Evolutionary conservation across 352 stramenopile species (phyloP), one percentile per base, ranked within the genome.

Genomic region (Plasmopara muralis): DNA sequence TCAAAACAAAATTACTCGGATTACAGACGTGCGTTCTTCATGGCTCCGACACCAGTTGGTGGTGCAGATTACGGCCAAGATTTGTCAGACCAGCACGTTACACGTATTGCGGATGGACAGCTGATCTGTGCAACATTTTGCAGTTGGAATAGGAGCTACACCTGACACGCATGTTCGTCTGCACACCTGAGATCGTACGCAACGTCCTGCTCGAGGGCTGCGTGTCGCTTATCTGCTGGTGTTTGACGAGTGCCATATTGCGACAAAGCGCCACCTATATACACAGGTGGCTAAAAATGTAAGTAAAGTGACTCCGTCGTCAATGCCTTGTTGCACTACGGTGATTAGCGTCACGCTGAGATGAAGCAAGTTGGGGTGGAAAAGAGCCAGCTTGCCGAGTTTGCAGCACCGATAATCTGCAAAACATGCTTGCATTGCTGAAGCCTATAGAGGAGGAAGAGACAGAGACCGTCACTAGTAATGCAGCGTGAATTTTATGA

Each of bases 171-270:
- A 83, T 96, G 55, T 71, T 95, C 39, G 85, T 95, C 54, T 91
- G 79, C 60, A 96, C 87, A 29, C 87, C 87, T 16, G 83, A 91
- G 66, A 82, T 94, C 44, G 65, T 95, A 42, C 78, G 84, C 50
- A 93, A 86, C 49, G 60, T 90, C 50, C 62, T 96, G 10, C 71
- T 89, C 45, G n/a, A 89, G 29, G 87, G 83, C 9, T 95, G 91
- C 64, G 69, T 96, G 47, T 66, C 56, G 14, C 74, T 95, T 90
- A 91, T 58, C 41, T 96, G 53, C 69, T 96, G 18, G 75, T 96
- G 28, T 90, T 96, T 53, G 87, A 96, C 60, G 87, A 96, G 65
- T 96, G 87, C 62, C 87, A 96, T 60, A 77, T 93, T 65, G 83
- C 88, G 37, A 83, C 69, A 20, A 94, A 94, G 64, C 85, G 85